These are phyloP conservation scores for Wickerhamomyces sp. DNA, from an alignment of 1,139 yeast species.

Conservation along the genomic window DNA sequence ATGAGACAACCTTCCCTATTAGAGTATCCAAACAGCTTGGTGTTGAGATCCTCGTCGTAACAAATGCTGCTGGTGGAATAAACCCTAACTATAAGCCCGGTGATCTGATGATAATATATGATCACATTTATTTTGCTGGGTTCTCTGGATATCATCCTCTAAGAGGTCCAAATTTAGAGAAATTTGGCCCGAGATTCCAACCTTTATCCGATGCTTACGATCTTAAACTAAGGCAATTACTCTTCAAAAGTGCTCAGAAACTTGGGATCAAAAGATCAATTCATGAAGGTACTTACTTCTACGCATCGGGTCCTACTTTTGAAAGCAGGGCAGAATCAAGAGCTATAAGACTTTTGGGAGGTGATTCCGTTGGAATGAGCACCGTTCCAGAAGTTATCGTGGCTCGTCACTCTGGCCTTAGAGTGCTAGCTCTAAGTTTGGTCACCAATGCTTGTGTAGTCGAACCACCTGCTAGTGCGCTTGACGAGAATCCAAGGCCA, in stretches of 20 bases:
- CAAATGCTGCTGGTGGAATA: constrained; percentile 95
- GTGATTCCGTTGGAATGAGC: constrained; percentile 97
- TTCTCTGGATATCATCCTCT: constrained; percentile 84
- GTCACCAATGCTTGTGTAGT: constrained; percentile 82
- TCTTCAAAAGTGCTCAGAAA: constrained; percentile 49
- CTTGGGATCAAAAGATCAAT: constrained; percentile 55
- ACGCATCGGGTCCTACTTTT: constrained; percentile 90
- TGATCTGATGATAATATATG: constrained; percentile 84
- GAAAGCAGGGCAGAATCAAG: constrained; percentile 93
- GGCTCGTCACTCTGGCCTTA: constrained; percentile 83
- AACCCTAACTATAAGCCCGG: constrained; percentile 68
- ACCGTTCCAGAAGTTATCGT: constrained; percentile 94
- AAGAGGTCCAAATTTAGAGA: constrained; percentile 79
- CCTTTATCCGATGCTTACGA: constrained; percentile 92
- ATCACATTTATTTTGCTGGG: constrained; percentile 89
- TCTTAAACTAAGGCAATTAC: constrained; percentile 56
- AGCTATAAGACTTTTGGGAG: constrained; percentile 67
- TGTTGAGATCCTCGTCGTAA: constrained; percentile 60
- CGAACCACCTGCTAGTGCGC: constrained; percentile 72
- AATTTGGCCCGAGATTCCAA: constrained; percentile 80
- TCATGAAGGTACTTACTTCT: constrained; percentile 84
- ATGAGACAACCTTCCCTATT: constrained; percentile 81
- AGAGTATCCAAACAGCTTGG: constrained; percentile 68
- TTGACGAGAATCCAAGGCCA: constrained; percentile 47
- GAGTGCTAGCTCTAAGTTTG: constrained; percentile 77